Evolutionary conservation across 2,329 filamentous ascomycete species (phyloP).

Genomic region (Paramyrothecium sp.): DNA sequence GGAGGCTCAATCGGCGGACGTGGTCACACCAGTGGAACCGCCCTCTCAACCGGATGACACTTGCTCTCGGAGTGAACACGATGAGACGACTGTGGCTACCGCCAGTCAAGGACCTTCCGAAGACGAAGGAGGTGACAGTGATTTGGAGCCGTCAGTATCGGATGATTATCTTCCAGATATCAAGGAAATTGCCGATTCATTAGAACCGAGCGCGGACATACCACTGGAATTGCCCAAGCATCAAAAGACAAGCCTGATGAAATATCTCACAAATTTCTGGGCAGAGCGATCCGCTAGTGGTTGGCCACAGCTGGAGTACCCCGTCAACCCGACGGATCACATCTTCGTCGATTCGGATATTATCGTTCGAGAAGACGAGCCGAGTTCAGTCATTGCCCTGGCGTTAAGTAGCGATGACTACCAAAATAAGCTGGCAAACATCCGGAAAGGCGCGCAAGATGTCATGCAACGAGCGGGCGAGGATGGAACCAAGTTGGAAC

Average conservation of each 20-base stretch:
- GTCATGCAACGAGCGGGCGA: slow-evolving; percentile 36
- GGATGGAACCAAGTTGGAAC: slow-evolving; percentile 21
- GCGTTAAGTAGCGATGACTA: slow-evolving; percentile 89
- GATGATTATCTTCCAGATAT: slow-evolving; percentile 68
- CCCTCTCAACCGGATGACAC: slow-evolving; percentile 18
- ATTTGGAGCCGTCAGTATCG: slow-evolving; percentile 66
- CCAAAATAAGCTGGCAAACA: slow-evolving; percentile 70
- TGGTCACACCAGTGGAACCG: slow-evolving; percentile 20
- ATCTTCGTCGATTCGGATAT: slow-evolving; percentile 97
- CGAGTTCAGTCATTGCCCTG: slow-evolving; percentile 92
- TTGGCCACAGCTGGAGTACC: slow-evolving; percentile 91
- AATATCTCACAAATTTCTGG: slow-evolving; percentile 97
- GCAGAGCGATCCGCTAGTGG: slow-evolving; percentile 94
- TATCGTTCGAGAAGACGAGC: slow-evolving; percentile 95
- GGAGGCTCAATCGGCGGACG: slow-evolving; percentile 8
- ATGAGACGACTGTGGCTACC: slow-evolving; percentile 23
- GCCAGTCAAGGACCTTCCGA: slow-evolving; percentile 61
- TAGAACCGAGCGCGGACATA: slow-evolving; percentile 60
- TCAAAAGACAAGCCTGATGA: slow-evolving; percentile 90
- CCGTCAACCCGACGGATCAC: slow-evolving; percentile 82
- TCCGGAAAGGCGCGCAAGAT: slow-evolving; percentile 52
- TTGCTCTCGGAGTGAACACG: slow-evolving; percentile 22
- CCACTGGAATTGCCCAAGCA: slow-evolving; percentile 82
- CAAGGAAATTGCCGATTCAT: slow-evolving; percentile 60
- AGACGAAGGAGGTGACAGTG: slow-evolving; percentile 67